Evolutionary conservation across 352 stramenopile genomes (phyloP), one percentile per base, ranked within the genome.

Genomic region (Globisporangium ultimum): DNA sequence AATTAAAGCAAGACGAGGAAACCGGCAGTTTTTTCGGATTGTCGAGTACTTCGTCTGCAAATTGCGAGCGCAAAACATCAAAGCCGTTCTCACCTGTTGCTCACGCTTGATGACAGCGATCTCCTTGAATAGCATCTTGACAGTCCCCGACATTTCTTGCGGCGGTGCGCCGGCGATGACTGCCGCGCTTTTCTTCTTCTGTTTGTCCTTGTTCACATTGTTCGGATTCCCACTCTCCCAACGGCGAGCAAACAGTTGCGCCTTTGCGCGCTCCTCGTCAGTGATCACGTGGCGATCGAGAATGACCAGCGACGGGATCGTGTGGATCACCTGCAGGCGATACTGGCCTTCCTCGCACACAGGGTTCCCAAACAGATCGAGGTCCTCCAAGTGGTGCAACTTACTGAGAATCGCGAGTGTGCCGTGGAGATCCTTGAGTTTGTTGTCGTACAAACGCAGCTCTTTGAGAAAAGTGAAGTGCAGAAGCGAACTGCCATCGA

Each of bases 321-420:
- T 68, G 36, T 80, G 66, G 38, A 96, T 88, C 8, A 96, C 80
- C 43, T 89, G 77, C 6, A 96, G 69, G 0, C 88, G 84, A 36
- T 96, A 96, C 43, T 87, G 90, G 38, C 89, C 85, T 68, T 96
- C 84, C 51, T 93, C 80, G 0, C 77, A 71, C 6, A 95, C 49
- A 10, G 87, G 82, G 48, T 97, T 96, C 15, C 67, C 82, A 55
- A 90, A 93, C 24, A 97, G 61, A 61, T 96, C 85, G 34, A 97
- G 71, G 34, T 87, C 74, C 49, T 88, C 52, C 32, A 97, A 68
- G 52, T 88, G 80, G 1, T 79, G 72, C 22, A 95, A 60, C 17
- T 80, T 67, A 41, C 65, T 69, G 12, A 96, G 50, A 9, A 85
- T 60, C 6, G 61, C 48, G 24, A 96, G 57, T 10, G 70, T 75